Evolutionary conservation across 1,139 yeast genomes (phyloP), one percentile per base, ranked within the genome.

Genomic region (Oligophagozyma castellii): DNA sequence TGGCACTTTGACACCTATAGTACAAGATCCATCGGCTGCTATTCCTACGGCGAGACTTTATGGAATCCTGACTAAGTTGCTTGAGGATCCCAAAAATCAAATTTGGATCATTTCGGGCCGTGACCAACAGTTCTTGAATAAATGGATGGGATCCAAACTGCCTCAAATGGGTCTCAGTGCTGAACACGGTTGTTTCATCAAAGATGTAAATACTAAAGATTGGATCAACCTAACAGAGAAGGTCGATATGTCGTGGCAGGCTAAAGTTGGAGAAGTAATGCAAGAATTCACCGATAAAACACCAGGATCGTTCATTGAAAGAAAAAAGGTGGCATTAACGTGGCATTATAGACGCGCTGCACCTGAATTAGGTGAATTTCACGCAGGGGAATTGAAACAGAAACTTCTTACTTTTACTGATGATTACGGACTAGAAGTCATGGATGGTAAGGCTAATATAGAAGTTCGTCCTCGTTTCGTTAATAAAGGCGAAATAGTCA

Each of bases 321-420:
- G 67, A 46, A 92, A 92, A 53, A 78, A 83, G 45, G 95, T 89
- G 11, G 96, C 98, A 0, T 59, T 89, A 33, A 86, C 96, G 1
- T 92, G 99, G 99, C 99, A 92, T 57, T 89, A 89, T 53, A 71
- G 99, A 43, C 68, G 93, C 31, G 73, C 94, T 1, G 98, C 84
- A 45, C 96, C 96, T 0, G 94, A 78, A 35, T 67, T 81, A 43
- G 98, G 98, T 18, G 70, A 64, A 26, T 86, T 69, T 58, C 95
- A 84, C 55, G 93, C 96, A 0, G 62, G 68, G 16, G 70, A 74
- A 48, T 68, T 93, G 44, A 67, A 76, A 39, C 63, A 73, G 23
- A 75, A 76, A 38, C 56, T 92, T 34, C 63, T 67, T 35, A 66
- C 74, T 2, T 70, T 84, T 13, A 78, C 72, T 2, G 58, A 58